A percentile compares a stretch with the other conserved stretches of the same genome.
Conservation (phyloP, 73 alveolate genomes). For the Symbiodinium natans region DNA sequence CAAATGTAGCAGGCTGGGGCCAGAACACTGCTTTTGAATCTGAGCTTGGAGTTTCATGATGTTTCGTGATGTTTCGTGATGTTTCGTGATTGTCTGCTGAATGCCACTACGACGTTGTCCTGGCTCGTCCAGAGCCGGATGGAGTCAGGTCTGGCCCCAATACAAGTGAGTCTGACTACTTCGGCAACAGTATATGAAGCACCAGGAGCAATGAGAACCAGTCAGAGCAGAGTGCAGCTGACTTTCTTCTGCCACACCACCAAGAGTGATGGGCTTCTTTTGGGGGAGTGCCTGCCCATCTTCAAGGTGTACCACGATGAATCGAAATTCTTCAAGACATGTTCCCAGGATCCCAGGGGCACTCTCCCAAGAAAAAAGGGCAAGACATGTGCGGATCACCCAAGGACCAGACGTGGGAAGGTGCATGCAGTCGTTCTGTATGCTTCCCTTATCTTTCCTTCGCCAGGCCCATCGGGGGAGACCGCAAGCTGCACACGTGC, state of each 20-base stretch:
- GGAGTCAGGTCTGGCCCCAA: too few species aligned
- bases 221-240: neutral
- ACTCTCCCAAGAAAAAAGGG: neutral
- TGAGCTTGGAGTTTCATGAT: too few species aligned
- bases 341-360: neutral
- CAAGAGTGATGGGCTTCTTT: too few species aligned
- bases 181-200: neutral
- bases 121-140: too few species aligned
- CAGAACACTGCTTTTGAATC: too few species aligned
- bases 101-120: too few species aligned
- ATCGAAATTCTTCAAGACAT: neutral
- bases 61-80: too few species aligned
- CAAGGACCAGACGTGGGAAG: neutral
- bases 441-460: neutral
- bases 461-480: neutral
- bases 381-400: neutral
- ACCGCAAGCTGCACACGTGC: slow-evolving; percentile 13
- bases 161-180: neutral
- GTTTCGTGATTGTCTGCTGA: too few species aligned
- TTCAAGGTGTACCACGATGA: neutral
- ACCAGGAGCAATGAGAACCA: neutral
- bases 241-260: too few species aligned
- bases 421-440: too few species aligned
- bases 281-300: slow-evolving; percentile 28
- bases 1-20: neutral